These are phyloP conservation scores for Monosporascus sp. DNA, from an alignment of 2,329 filamentous ascomycete genomes.

Conservation along the genomic window DNA sequence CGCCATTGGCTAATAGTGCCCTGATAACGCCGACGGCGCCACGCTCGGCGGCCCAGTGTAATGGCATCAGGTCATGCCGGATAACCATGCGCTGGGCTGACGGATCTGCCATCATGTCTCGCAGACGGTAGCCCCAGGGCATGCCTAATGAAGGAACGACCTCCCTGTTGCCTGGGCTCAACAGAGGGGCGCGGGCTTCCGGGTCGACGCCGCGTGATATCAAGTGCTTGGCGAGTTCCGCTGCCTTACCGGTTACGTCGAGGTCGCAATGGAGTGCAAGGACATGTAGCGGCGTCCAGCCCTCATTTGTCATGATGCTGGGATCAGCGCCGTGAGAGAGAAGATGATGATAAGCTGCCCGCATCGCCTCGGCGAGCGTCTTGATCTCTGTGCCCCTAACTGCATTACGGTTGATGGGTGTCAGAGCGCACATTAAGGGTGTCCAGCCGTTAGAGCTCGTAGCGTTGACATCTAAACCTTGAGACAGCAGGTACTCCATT, in stretches of 20 bases:
- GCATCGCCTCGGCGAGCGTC: background rate
- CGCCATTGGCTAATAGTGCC: background rate
- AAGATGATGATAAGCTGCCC: background rate
- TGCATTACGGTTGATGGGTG: background rate
- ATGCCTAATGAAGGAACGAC: too few species aligned
- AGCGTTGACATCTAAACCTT: background rate
- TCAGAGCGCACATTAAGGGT: background rate
- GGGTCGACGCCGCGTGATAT: too few species aligned
- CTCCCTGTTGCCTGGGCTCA: background rate
- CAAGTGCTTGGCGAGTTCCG: too few species aligned
- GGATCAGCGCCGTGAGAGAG: background rate
- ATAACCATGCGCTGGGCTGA: too few species aligned
- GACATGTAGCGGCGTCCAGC: background rate
- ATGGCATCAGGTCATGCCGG: background rate
- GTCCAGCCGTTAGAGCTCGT: background rate
- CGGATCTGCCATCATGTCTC: too few species aligned
- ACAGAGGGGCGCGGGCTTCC: too few species aligned
- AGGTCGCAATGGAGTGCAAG: background rate
- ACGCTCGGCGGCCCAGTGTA: constrained; percentile 3
- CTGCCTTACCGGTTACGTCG: background rate
- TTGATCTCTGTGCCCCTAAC: background rate
- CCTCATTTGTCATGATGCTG: background rate
- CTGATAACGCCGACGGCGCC: constrained; percentile 1
- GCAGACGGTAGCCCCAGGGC: too few species aligned
- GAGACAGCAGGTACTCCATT: background rate